Evolutionary conservation across 768 basidiomycete species (phyloP).

Genomic region (Tricholoma hemisulphureum): DNA sequence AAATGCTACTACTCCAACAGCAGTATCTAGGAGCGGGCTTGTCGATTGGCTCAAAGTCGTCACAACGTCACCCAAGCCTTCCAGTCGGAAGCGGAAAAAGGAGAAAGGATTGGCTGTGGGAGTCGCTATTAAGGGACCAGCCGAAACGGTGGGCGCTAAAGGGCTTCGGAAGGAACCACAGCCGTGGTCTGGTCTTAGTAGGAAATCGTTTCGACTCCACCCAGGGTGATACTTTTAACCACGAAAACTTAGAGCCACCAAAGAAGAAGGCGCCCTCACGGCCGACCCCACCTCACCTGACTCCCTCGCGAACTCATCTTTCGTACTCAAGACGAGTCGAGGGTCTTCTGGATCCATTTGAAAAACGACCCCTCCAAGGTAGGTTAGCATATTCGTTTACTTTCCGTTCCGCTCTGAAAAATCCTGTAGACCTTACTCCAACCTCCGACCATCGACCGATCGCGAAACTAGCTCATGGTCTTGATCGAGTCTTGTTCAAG

Average conservation of each 20-base stretch:
- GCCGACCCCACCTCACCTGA: neutral
- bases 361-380: constrained; percentile 17
- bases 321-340: constrained; percentile 32
- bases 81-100: neutral
- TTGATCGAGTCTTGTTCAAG: constrained; percentile 64
- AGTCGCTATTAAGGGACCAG: neutral
- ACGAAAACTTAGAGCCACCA: too few species aligned
- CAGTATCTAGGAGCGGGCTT: neutral
- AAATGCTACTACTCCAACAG: neutral
- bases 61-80: too few species aligned
- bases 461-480: constrained; percentile 59
- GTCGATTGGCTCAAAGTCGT: too few species aligned
- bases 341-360: constrained; percentile 29
- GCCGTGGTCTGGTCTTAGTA: neutral
- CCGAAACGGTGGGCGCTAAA: neutral
- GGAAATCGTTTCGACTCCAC: neutral
- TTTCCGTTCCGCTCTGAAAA: neutral
- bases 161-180: neutral
- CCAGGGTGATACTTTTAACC: too few species aligned
- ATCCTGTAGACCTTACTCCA: constrained; percentile 42
- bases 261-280: neutral
- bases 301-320: constrained; percentile 14
- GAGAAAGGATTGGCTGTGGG: neutral
- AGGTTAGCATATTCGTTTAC: neutral
- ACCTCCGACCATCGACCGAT: constrained; percentile 51